A percentile compares a stretch with the other conserved stretches of the same genome.
Conservation (phyloP, 495 filamentous ascomycete genomes). For the Cryomyces minteri region DNA sequence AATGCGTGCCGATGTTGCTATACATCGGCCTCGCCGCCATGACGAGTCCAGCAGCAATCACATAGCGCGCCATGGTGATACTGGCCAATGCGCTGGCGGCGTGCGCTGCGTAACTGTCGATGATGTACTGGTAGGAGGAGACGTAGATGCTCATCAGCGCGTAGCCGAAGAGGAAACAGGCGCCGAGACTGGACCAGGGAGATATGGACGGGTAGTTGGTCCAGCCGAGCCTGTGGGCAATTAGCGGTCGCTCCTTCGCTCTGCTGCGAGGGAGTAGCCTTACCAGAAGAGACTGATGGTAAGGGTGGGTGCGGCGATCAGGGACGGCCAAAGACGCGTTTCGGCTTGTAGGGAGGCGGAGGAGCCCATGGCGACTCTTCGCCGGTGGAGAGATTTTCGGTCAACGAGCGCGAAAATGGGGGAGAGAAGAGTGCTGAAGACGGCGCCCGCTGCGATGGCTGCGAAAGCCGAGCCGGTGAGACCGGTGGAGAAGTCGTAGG, state of each 20-base stretch:
- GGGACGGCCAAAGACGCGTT: not conserved
- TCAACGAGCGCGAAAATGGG: not conserved
- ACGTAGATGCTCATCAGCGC: slow-evolving; percentile 24
- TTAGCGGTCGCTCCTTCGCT: too few relatives aligned
- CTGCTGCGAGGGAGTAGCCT: too few relatives aligned
- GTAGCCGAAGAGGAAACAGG: slow-evolving; percentile 17
- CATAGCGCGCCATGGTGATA: slow-evolving; percentile 32
- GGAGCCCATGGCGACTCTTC: not conserved
- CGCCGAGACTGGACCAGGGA: slow-evolving; percentile 12
- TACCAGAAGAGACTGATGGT: not conserved
- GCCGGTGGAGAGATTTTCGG: not conserved
- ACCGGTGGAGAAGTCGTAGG: not conserved
- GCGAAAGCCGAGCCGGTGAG: not conserved
- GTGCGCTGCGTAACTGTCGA: slow-evolving; percentile 32
- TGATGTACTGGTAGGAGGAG: slow-evolving; percentile 34
- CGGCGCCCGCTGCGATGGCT: not conserved
- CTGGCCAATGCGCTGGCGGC: slow-evolving; percentile 27
- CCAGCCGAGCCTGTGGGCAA: not conserved
- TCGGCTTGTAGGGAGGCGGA: not conserved
- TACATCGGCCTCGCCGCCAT: slow-evolving; percentile 20
- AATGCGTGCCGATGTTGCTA: slow-evolving; percentile 18
- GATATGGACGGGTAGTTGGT: not conserved
- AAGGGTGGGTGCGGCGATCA: not conserved
- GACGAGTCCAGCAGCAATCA: slow-evolving; percentile 31
- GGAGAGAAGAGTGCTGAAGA: not conserved